Evolutionary conservation across 2,329 filamentous ascomycete species (phyloP).

Genomic region (Uncinocarpus reesii): DNA sequence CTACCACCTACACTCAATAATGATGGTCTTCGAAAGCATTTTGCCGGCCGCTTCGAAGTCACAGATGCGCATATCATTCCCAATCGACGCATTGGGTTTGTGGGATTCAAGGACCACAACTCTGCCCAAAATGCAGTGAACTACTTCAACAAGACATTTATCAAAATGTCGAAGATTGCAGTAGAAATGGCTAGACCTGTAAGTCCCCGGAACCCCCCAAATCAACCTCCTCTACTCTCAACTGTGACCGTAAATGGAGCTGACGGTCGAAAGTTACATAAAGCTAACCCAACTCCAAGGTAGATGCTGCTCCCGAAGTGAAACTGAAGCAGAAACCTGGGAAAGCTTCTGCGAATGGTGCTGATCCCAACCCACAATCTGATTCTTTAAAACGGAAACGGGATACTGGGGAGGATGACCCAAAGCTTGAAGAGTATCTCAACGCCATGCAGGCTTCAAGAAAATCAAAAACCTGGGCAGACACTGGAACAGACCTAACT

Average conservation of each 20-base stretch:
- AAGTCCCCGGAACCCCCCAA: constrained; percentile 28
- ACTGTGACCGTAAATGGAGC: neutral
- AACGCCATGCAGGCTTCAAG: constrained; percentile 65
- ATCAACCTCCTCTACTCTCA: neutral
- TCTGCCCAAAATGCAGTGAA: constrained; percentile 75
- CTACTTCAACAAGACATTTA: constrained; percentile 91
- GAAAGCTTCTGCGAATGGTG: constrained; percentile 15
- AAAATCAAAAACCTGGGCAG: constrained; percentile 54
- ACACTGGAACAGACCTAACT: constrained; percentile 37
- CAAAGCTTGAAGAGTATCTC: constrained; percentile 77
- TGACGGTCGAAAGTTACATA: constrained; percentile 26
- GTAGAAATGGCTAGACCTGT: constrained; percentile 83
- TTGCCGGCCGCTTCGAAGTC: constrained; percentile 63
- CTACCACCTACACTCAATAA: constrained; percentile 78
- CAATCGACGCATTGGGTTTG: constrained; percentile 83
- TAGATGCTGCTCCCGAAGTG: constrained; percentile 29
- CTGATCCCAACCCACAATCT: constrained; percentile 18
- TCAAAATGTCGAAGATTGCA: constrained; percentile 86
- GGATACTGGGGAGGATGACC: constrained; percentile 53
- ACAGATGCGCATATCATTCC: constrained; percentile 90
- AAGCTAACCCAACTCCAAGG: constrained; percentile 35
- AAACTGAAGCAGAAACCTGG: constrained; percentile 20
- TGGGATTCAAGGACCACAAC: constrained; percentile 77
- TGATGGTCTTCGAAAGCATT: constrained; percentile 79
- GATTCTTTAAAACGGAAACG: constrained; percentile 34